Conservation (phyloP, 768 basidiomycete genomes). For the Suillus tomentosus region DNA sequence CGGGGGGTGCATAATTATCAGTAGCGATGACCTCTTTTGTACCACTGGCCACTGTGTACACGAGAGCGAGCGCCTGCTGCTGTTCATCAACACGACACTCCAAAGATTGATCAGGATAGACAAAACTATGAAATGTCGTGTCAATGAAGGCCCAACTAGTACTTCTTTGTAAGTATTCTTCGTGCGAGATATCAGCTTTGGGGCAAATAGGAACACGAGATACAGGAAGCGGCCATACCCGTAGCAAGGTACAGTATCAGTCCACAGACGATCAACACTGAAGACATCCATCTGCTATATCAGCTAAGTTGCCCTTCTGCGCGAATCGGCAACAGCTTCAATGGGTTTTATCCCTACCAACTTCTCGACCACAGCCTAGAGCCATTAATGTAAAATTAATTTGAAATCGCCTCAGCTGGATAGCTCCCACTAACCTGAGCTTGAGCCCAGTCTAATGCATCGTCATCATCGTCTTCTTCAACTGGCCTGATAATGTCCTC, state of each 20-base stretch:
- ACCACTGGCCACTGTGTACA: background rate
- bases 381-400: slow-evolving; percentile 1
- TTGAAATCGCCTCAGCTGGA: background rate
- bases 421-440: slow-evolving; percentile 49
- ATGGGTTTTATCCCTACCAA: slow-evolving; percentile 54
- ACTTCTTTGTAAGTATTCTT: background rate
- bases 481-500: slow-evolving; percentile 47
- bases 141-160: background rate
- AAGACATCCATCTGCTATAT: background rate
- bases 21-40: background rate
- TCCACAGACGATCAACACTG: background rate
- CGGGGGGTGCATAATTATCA: background rate
- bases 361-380: slow-evolving; percentile 54
- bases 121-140: background rate
- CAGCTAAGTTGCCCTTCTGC: slow-evolving; percentile 27
- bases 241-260: background rate
- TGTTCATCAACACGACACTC: background rate
- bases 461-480: slow-evolving; percentile 68
- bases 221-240: background rate
- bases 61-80: background rate
- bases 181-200: background rate
- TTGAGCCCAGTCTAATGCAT: slow-evolving; percentile 67
- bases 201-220: background rate
- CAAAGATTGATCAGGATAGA: background rate
- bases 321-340: slow-evolving; percentile 29